A percentile compares a stretch with the other conserved stretches of the same genome.
Evolutionary conservation across 352 stramenopile genomes (phyloP).

Genomic region (Phytophthora ohioensis): DNA sequence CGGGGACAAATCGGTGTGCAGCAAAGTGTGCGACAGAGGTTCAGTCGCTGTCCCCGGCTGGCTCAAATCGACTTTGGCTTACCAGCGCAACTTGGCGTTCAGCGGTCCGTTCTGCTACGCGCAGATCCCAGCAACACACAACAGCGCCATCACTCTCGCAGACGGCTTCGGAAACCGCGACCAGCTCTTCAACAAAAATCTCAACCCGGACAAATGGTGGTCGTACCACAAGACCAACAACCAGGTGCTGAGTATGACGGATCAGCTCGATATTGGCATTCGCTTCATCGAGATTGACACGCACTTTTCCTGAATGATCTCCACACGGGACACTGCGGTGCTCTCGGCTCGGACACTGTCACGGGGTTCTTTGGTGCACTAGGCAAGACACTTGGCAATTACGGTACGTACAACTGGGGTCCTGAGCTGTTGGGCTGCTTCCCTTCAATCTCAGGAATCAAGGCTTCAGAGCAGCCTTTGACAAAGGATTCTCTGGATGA

Average conservation of each 20-base stretch:
- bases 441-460: slow-evolving; percentile 70
- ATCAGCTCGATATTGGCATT: slow-evolving; percentile 72
- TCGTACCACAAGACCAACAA: slow-evolving; percentile 79
- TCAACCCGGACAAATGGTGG: slow-evolving; percentile 52
- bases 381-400: slow-evolving; percentile 51
- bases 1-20: slow-evolving; percentile 53
- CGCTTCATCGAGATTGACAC: slow-evolving; percentile 33
- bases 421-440: slow-evolving; percentile 68
- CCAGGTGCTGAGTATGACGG: slow-evolving; percentile 65
- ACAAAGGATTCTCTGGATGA: slow-evolving; percentile 54
- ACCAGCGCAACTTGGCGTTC: slow-evolving; percentile 62
- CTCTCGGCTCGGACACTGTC: slow-evolving; percentile 44
- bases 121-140: slow-evolving; percentile 70
- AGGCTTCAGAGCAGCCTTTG: slow-evolving; percentile 53
- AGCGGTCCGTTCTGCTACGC: slow-evolving; percentile 56
- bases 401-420: slow-evolving; percentile 54
- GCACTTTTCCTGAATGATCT: slow-evolving; percentile 56
- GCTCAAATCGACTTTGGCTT: slow-evolving; percentile 52
- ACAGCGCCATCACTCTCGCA: slow-evolving; percentile 70
- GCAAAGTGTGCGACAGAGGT: slow-evolving; percentile 54
- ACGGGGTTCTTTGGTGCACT: slow-evolving; percentile 45
- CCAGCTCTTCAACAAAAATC: slow-evolving; percentile 63
- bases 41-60: slow-evolving; percentile 47
- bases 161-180: slow-evolving; percentile 75
- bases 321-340: slow-evolving; percentile 63